Conservation (phyloP, 1,284 basidiomycete genomes). For the Rhodotorula sp. region DNA sequence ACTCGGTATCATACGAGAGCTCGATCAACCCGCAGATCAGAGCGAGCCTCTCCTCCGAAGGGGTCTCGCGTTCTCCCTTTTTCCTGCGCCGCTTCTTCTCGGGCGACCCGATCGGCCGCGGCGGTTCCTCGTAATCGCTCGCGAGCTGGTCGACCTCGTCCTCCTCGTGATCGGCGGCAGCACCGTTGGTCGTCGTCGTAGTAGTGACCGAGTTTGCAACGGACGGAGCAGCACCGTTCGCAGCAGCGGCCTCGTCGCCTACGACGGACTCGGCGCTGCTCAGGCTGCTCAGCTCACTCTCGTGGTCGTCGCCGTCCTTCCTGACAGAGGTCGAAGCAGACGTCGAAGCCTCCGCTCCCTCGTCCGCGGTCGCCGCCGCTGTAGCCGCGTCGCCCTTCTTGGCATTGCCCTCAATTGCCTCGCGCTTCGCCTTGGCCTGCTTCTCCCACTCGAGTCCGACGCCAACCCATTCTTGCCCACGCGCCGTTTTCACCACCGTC, state of each 20-base stretch:
- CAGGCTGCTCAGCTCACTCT: constrained; percentile 12
- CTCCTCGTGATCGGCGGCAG: not conserved
- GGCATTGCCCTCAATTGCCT: not conserved
- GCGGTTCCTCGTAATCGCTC: constrained; percentile 11
- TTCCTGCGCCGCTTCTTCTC: constrained; percentile 4
- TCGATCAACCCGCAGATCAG: constrained; percentile 18
- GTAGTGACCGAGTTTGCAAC: not conserved
- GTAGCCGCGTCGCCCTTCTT: not conserved
- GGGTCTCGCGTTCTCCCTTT: constrained; percentile 16
- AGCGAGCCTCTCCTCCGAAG: constrained; percentile 19
- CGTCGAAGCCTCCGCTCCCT: not conserved
- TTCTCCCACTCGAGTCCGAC: constrained; percentile 1
- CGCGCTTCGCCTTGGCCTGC: constrained; percentile 1
- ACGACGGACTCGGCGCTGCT: not conserved
- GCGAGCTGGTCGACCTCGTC: constrained; percentile 14
- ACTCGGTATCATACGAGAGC: constrained; percentile 10
- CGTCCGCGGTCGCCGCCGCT: not conserved
- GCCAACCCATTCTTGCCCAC: not conserved
- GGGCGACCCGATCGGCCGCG: not conserved
- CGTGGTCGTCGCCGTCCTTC: not conserved
- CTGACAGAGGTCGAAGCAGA: not conserved
- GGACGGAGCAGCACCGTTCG: not conserved
- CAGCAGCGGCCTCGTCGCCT: not conserved
- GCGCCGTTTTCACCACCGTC: not conserved
- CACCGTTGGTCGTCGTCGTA: not conserved